Evolutionary conservation across 139 green algal genomes (phyloP), one percentile per base, ranked within the genome.

Genomic region (Coccomyxa sp.): DNA sequence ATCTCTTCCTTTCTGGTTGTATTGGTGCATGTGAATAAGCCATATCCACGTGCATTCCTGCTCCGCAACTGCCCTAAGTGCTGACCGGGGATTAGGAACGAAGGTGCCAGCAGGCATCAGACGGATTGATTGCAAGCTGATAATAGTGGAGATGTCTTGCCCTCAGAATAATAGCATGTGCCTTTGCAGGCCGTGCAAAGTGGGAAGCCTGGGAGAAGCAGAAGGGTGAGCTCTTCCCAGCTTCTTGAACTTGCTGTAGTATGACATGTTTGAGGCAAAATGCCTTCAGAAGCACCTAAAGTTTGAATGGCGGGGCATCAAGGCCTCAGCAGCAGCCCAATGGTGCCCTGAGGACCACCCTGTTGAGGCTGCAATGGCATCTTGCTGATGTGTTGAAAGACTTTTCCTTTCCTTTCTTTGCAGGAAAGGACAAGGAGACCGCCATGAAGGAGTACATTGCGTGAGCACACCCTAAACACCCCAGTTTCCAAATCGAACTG

Each of bases 131-230:
- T 68, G 63, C 18, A 71, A 71, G 63, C 18, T 71, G 18, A 28
- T 71, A 25, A 11, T 21, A 71, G 63, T 1, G 9, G 18, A 71
- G 21, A 21, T 9, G 18, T 71, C 18, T 71, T 28, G 18, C 7
- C 18, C 63, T 28, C 63, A 28, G 10, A 3, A 28, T 25, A 15
- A 9, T 3, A 77, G 27, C 17, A n/a, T 77, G 71, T n/a, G 27
- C 16, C 31, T 16, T 18, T 58, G 76, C 79, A 82, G 86, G 93
- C 27, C 82, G 87, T 28, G 86, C 85, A 58, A 96, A 96, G 88
- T 96, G 93, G 93, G 88, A 90, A 59, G 88, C 91, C 0, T 96
- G 93, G 93, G 87, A 90, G 59, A 85, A 67, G 38, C 88, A 91
- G 67, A 95, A 95, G 82, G 92, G 91, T 60, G 31, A 80, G 76